phyloP scores from a whole-genome alignment of 306 rosid genomes.

The Castanospermum australe region DNA sequence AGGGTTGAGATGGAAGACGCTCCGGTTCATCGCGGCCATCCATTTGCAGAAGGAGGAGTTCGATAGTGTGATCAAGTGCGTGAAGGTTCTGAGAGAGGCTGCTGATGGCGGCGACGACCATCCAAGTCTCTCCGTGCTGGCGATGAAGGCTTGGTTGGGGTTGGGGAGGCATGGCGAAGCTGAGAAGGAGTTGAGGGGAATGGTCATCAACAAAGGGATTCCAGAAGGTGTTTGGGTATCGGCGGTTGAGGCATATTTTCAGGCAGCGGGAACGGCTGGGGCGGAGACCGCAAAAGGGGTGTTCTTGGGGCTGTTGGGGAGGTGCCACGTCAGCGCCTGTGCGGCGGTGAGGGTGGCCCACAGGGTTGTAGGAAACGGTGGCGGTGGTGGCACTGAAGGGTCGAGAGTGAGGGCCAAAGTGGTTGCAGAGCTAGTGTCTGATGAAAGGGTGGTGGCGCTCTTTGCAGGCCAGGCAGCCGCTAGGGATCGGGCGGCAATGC shows the following conservation, averaged over 20 bases:
- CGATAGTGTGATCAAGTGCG: constrained; percentile 84
- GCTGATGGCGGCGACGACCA: constrained; percentile 69
- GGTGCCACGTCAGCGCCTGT: constrained; percentile 85
- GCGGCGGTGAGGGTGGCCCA: constrained; percentile 82
- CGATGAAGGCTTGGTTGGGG: constrained; percentile 95
- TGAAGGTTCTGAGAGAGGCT: constrained; percentile 77
- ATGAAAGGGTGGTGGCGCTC: constrained; percentile 80
- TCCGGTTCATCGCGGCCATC: constrained; percentile 79
- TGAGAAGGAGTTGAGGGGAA: constrained; percentile 87
- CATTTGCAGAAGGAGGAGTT: constrained; percentile 84
- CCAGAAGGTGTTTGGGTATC: constrained; percentile 93
- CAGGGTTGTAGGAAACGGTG: constrained; percentile 53
- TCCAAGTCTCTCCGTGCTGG: constrained; percentile 87
- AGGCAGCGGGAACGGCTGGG: constrained; percentile 77
- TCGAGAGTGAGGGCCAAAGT: constrained; percentile 73
- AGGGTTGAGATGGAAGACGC: constrained; percentile 61
- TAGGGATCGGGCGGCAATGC: constrained; percentile 77
- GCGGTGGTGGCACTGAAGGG: constrained; percentile 45
- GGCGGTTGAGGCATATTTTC: constrained; percentile 79
- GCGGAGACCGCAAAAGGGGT: constrained; percentile 91
- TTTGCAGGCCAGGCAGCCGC: constrained; percentile 59
- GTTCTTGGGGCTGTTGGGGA: constrained; percentile 78
- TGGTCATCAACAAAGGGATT: constrained; percentile 71
- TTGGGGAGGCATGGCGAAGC: constrained; percentile 71
- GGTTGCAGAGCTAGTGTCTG: constrained; percentile 84